Evolutionary conservation across 176 grass and related monocot species (phyloP).

Genomic region (Oryza glaberrima): DNA sequence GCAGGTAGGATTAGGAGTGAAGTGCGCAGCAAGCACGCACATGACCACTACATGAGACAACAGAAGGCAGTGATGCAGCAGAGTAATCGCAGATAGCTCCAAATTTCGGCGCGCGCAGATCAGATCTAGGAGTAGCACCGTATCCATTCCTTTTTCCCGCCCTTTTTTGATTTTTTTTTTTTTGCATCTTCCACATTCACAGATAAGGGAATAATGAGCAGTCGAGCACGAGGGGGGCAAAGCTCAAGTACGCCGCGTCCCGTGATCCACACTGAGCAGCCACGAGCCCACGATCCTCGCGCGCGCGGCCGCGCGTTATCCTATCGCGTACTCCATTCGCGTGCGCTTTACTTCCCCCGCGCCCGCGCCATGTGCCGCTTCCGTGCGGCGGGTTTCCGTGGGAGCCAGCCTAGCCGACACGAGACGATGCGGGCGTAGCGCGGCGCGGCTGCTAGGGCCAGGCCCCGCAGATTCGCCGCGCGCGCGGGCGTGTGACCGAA

Average conservation of each 20-base stretch:
- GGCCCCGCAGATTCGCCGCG: neutral
- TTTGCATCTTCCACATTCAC: neutral
- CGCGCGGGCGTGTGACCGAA: neutral
- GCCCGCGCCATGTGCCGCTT: neutral
- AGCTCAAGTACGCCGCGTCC: conserved; percentile 16
- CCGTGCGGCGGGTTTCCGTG: neutral
- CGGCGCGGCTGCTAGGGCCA: too few species aligned
- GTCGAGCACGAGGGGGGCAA: neutral
- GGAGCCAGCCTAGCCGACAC: neutral
- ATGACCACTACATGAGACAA: neutral
- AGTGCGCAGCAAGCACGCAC: neutral
- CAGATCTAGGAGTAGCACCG: neutral
- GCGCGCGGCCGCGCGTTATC: neutral
- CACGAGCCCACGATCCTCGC: neutral
- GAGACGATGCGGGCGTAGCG: neutral
- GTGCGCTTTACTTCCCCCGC: neutral
- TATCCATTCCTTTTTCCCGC: neutral
- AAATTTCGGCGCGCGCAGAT: neutral
- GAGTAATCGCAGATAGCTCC: conserved; percentile 3
- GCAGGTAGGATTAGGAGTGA: neutral
- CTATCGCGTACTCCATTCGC: neutral
- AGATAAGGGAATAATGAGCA: neutral
- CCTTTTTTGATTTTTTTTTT: neutral
- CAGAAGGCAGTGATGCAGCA: neutral
- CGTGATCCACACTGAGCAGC: conserved; percentile 9